Evolutionary conservation across 495 filamentous ascomycete species (phyloP), one percentile per base, ranked within the genome.

Genomic region (Clavariopsis aquatica): DNA sequence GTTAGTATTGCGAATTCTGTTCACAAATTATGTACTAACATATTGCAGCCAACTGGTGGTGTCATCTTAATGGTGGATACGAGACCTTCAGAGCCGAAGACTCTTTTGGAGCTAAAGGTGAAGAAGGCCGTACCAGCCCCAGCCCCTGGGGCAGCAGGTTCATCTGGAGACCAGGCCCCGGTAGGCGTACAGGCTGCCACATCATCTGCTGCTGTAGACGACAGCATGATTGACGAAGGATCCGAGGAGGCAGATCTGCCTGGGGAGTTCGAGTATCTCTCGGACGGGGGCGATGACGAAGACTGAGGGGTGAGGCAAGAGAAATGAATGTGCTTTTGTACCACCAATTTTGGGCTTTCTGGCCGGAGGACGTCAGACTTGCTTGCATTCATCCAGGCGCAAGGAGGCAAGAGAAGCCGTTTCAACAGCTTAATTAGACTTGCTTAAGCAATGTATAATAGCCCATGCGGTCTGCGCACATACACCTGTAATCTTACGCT

Each of bases 51-150:
- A 61, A 96, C 95, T 53, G 93, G 94, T 57, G 95, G 95, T 60
- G 90, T 96, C 26, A 87, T 98, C 15, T 82, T 99, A 26, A 83
- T 98, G 24, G 79, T 87, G n/a, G 95, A 99, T 75, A 91, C 88
- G 36, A 83, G 87, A 55, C 90, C 92, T 6, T 82, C 84, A 3
- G 89, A 95, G 71, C 76, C 87, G 45, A 93, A 93, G 71, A 77
- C 84, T 26, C 84, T 92, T 12, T 82, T 97, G 66, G 92, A 96
- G 71, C 84, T 96, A 72, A 92, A 93, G 76, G 85, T 90, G 17
- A 91, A 89, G 79, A 93, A 92, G 76, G 80, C 85, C 15, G 86
- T 82, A 10, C 72, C 83, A 29, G 81, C 72, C 23, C 68, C 75
- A 20, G 59, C 73, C 4, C 57, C 60, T 77, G 64, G 79, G 73